Evolutionary conservation across 192 early-diverging fungal species (phyloP).

Genomic region (Umbelopsis isabellina): DNA sequence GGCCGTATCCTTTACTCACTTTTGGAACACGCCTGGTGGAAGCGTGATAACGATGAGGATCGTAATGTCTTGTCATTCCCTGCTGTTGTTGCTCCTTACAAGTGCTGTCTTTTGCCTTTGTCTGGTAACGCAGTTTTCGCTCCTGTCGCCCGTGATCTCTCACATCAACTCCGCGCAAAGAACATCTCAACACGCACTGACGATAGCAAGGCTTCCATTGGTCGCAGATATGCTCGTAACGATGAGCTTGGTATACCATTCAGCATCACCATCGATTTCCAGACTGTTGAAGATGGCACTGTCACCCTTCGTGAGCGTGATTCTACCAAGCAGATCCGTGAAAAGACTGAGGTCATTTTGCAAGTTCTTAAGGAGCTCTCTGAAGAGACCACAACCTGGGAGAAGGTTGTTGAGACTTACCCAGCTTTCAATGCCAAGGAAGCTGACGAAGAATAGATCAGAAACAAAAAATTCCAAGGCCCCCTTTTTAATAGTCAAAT

Average conservation of each 20-base stretch:
- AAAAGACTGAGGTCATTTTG: conserved; percentile 69
- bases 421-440: conserved; percentile 15
- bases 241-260: conserved; percentile 98
- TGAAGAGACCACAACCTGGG: conserved; percentile 15
- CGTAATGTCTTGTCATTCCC: conserved; percentile 92
- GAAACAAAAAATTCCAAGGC: background rate
- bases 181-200: conserved; percentile 88
- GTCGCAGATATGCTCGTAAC: conserved; percentile 95
- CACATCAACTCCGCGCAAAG: conserved; percentile 69
- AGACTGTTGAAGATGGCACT: conserved; percentile 90
- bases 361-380: conserved; percentile 54
- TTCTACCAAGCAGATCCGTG: conserved; percentile 93
- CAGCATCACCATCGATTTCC: conserved; percentile 98
- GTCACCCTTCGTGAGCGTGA: conserved; percentile 98
- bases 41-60: conserved; percentile 87
- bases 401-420: conserved; percentile 17
- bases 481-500: too few species aligned
- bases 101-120: conserved; percentile 90
- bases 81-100: conserved; percentile 90
- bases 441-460: conserved; percentile 8
- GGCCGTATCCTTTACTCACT: conserved; percentile 97
- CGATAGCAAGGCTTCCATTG: conserved; percentile 87
- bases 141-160: conserved; percentile 65
- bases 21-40: conserved; percentile 93
- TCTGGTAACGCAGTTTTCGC: conserved; percentile 78